A percentile compares a stretch with the other conserved stretches of the same genome.
These are phyloP conservation scores for Talaromyces verruculosus DNA, from an alignment of 2,329 filamentous ascomycete species.

Conservation along the genomic window DNA sequence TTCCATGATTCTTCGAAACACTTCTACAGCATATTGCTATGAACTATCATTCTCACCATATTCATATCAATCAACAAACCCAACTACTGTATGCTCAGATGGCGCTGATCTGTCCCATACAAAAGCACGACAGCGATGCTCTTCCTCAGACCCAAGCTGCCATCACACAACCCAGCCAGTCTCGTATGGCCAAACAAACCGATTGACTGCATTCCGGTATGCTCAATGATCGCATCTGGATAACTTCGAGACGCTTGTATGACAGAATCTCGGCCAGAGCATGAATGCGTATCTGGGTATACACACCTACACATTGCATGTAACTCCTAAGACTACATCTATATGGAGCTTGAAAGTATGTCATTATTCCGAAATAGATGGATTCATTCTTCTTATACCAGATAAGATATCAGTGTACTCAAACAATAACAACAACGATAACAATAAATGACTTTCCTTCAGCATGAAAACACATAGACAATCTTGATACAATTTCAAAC, in stretches of 20 bases:
- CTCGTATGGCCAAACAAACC: neutral
- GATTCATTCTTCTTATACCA: conserved; percentile 7
- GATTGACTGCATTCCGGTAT: neutral
- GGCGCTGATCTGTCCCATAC: neutral
- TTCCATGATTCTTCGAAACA: neutral
- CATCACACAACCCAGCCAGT: neutral
- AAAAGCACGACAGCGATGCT: neutral
- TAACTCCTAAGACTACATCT: neutral
- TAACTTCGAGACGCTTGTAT: neutral
- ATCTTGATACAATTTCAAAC: neutral
- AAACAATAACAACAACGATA: neutral
- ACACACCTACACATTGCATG: neutral
- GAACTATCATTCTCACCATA: neutral
- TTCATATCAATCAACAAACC: neutral
- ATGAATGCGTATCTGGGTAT: neutral
- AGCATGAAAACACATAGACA: neutral
- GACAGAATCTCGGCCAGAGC: neutral
- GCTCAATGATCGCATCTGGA: neutral
- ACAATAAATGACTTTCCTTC: neutral
- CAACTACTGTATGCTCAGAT: neutral
- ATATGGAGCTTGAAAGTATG: neutral
- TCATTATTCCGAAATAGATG: neutral
- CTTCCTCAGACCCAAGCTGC: neutral
- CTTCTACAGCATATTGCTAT: neutral
- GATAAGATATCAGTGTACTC: neutral